phyloP scores from a whole-genome alignment of 192 early-diverging fungal genomes.

The Umbelopsis sp. region DNA sequence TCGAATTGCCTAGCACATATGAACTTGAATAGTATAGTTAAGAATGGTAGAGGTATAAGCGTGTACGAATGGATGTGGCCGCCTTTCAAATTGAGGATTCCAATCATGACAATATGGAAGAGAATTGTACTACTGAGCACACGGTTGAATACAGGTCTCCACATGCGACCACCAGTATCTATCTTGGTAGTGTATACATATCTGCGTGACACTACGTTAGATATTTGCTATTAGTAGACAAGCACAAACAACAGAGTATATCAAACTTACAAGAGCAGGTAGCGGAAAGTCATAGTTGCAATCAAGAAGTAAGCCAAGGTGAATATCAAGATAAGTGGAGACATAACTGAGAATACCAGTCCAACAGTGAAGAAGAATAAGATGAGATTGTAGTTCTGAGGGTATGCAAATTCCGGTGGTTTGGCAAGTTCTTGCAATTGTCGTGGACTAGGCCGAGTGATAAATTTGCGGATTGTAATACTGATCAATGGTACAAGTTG shows the following conservation, averaged over 20 bases:
- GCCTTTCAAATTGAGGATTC: slow-evolving; percentile 55
- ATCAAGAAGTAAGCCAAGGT: slow-evolving; percentile 62
- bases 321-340: slow-evolving; percentile 72
- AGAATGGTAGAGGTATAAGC: slow-evolving; percentile 64
- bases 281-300: slow-evolving; percentile 72
- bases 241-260: background rate
- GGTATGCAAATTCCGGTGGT: slow-evolving; percentile 74
- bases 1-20: slow-evolving; percentile 48
- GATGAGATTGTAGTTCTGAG: slow-evolving; percentile 65
- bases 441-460: slow-evolving; percentile 67
- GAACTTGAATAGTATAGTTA: slow-evolving; percentile 57
- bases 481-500: slow-evolving; percentile 61
- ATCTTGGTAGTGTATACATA: slow-evolving; percentile 73
- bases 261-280: slow-evolving; percentile 61
- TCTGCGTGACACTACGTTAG: background rate
- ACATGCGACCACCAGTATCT: slow-evolving; percentile 74
- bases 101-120: slow-evolving; percentile 70
- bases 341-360: slow-evolving; percentile 71
- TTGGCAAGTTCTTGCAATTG: slow-evolving; percentile 64
- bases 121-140: slow-evolving; percentile 61
- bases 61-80: slow-evolving; percentile 47
- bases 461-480: slow-evolving; percentile 49
- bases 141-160: slow-evolving; percentile 70
- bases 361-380: slow-evolving; percentile 75
- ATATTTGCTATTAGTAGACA: background rate